Evolutionary conservation across 2,329 filamentous ascomycete genomes (phyloP), one percentile per base, ranked within the genome.

Genomic region (Rhynchosporium agropyri): DNA sequence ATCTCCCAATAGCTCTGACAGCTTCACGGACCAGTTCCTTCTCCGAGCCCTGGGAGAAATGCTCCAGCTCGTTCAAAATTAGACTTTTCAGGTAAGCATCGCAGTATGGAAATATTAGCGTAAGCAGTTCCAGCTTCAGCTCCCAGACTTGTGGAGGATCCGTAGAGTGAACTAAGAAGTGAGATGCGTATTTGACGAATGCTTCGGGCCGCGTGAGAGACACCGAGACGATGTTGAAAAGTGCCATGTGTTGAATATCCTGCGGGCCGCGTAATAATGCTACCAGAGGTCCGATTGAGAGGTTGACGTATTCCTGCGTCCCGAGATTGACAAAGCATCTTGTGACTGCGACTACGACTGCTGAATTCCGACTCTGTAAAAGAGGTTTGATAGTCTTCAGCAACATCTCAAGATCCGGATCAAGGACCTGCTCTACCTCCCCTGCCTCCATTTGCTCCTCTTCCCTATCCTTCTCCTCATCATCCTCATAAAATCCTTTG

Each of bases 211-310:
- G 82, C 33, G 83, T 80, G 10, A 98, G 81, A 71, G 91, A 95
- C 50, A 99, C 90, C n/a, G 92, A 90, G 10, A 97, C 92, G 63
- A 98, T 93, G 74, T 98, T 97, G 80, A 94, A 94, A 20, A 99
- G 83, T 0, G 92, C 93, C 45, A 97, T 84, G 72, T 96, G 89
- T 73, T 96, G 89, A 58, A 97, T 92, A 73, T 98, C 94, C 64
- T 90, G 86, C 0, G 92, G 87, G 12, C 91, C 89, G 62, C 95
- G 87, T 62, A 99, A 80, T 38, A 99, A 84, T 15, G 94, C 92
- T 26, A 97, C 83, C 31, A 99, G 79, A 0, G 95, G 94, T 0
- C 94, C 93, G 62, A 96, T 85, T 6, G 92, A 88, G 28, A 83
- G 79, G 67, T 86, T 83, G 33, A 96, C 83, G 73, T 97, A 91